Base-by-base conservation (phyloP, 768 basidiomycete species). In the Tephrocybe sp. region DNA sequence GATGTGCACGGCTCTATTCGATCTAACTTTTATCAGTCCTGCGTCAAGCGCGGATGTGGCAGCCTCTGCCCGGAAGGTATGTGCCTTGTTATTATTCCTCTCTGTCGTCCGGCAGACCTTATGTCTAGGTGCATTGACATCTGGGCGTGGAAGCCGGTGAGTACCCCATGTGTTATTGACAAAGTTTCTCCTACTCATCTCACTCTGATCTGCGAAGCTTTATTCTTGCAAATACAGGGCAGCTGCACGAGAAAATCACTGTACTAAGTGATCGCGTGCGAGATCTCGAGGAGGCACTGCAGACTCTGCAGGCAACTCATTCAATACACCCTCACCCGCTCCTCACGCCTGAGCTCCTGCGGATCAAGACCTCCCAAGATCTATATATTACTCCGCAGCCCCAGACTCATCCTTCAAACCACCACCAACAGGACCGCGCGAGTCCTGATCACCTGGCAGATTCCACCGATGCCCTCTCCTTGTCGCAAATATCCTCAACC, bases 281-380 rank as follows among this genome's bases (percentile, higher is more conserved):
- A 41, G 77, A 81, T 52, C 73, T 86, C 11, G 84, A 86, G 61
- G 81, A 84, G 23, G 83, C 80, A 0, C 68, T 86, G 17, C 72
- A 73, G 52, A 45, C 59, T 0, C 60, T 80, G 19, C 79, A 82
- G 57, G 44, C 71, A 11, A 67, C 69, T 33, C 63, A 60, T 43
- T 66, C 78, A 1, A 45, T 62, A 33, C 73, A 74, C 30, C 62
- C 68, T 0, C 84, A 85, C 59, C 82, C 84, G 13, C 73, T 85
- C 13, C 72, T 86, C 33, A 57, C 67, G 10, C 73, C 81, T n/a
- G 83, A 84, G 13, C 68, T 85, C 17, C 71, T 82, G 13, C 76
- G 72, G 58, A 78, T 85, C 53, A 85, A 85, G 60, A 84, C 82
- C 30, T 82, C 84, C 0, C 81, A 86, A 63, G 85, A 87, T 39